A percentile compares a stretch with the other conserved stretches of the same genome.
Evolutionary conservation across 768 basidiomycete species (phyloP).

Genomic region (Pisolithus sp.): DNA sequence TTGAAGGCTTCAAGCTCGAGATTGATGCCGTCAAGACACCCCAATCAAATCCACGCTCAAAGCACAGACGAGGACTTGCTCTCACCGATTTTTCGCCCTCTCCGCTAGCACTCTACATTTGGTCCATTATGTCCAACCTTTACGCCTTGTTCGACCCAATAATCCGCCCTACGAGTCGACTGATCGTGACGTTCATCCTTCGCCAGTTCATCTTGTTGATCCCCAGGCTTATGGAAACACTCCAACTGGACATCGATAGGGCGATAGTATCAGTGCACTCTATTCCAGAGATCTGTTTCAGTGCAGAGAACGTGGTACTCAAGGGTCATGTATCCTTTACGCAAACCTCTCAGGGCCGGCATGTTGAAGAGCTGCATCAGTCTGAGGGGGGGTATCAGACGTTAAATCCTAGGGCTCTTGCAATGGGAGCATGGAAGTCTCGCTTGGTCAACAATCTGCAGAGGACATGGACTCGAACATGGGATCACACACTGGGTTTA

Average conservation of each 20-base stretch:
- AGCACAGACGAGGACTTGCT: constrained; percentile 39
- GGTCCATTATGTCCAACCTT: constrained; percentile 28
- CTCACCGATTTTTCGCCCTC: constrained; percentile 32
- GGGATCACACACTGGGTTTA: constrained; percentile 63
- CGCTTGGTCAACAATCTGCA: constrained; percentile 53
- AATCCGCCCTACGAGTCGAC: constrained; percentile 55
- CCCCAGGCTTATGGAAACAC: constrained; percentile 59
- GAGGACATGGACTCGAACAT: constrained; percentile 62
- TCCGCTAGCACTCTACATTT: constrained; percentile 28
- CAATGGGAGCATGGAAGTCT: constrained; percentile 58
- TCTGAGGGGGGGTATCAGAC: constrained; percentile 9
- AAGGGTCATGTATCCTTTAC: constrained; percentile 51
- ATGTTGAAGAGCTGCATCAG: constrained; percentile 5
- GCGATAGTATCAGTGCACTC: constrained; percentile 46
- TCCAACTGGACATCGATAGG: constrained; percentile 62
- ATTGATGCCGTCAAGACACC: constrained; percentile 24
- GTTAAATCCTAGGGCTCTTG: constrained; percentile 32
- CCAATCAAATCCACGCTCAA: constrained; percentile 14
- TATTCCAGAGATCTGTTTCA: constrained; percentile 46
- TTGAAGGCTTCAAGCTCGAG: constrained; percentile 56
- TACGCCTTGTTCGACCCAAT: constrained; percentile 50
- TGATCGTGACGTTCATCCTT: constrained; percentile 46
- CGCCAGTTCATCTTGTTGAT: constrained; percentile 57
- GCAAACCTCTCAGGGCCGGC: constrained; percentile 35
- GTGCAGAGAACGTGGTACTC: constrained; percentile 43